A percentile compares a stretch with the other conserved stretches of the same genome.
Evolutionary conservation across 495 filamentous ascomycete genomes (phyloP).

Genomic region (Xylaria sp.): DNA sequence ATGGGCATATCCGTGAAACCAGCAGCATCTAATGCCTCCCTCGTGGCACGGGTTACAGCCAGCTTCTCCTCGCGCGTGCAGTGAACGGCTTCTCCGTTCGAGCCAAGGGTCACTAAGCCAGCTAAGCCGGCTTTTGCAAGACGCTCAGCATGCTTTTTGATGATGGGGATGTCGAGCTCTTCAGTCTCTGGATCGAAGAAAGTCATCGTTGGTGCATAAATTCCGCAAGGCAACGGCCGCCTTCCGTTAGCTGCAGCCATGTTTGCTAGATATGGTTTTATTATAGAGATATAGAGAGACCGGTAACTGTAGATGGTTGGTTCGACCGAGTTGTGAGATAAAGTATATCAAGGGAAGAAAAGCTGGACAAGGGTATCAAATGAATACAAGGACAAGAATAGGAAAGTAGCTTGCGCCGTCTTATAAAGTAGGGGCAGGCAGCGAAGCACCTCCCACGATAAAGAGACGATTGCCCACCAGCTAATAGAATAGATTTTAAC

Average conservation of each 20-base stretch:
- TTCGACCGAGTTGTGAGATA: neutral
- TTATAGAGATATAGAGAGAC: neutral
- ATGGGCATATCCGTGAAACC: constrained; percentile 79
- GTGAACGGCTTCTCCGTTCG: constrained; percentile 88
- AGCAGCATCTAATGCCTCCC: constrained; percentile 82
- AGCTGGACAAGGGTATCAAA: neutral
- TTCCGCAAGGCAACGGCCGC: constrained; percentile 78
- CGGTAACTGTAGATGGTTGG: neutral
- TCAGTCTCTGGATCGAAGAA: constrained; percentile 86
- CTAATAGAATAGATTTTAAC: constrained; percentile 31
- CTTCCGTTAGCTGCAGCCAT: constrained; percentile 31
- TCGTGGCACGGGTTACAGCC: constrained; percentile 77
- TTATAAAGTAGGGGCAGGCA: constrained; percentile 11
- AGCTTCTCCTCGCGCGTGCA: constrained; percentile 76
- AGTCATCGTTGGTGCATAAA: constrained; percentile 90
- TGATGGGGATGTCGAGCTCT: constrained; percentile 79
- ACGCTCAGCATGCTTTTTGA: constrained; percentile 80
- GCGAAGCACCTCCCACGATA: constrained; percentile 15
- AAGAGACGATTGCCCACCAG: constrained; percentile 9
- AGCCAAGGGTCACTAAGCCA: constrained; percentile 87
- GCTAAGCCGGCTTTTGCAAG: constrained; percentile 83
- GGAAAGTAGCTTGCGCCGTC: neutral
- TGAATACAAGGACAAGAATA: neutral
- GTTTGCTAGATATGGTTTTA: neutral
- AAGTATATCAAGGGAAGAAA: neutral